A percentile compares a stretch with the other conserved stretches of the same genome.
Conservation (phyloP, 805 yeast genomes). For the Wickerhamiella sergipiensis region DNA sequence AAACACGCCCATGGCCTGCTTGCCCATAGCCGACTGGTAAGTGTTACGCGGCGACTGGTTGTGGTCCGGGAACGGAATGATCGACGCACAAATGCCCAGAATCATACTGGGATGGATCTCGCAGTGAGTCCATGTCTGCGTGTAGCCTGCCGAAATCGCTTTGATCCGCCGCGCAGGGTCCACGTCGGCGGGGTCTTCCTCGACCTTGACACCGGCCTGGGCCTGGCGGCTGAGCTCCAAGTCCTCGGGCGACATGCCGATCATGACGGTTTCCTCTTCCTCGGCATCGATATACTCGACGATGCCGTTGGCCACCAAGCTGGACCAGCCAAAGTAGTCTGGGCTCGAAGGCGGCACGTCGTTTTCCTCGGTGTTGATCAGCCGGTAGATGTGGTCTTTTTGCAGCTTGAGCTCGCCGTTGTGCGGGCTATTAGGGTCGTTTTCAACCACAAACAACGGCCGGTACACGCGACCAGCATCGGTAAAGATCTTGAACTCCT, state of each 20-base stretch:
- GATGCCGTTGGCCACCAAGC: conserved; percentile 69
- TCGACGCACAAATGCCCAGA: conserved; percentile 95
- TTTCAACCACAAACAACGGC: conserved; percentile 89
- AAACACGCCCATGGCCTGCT: conserved; percentile 99
- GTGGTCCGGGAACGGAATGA: conserved; percentile 99
- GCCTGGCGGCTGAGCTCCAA: conserved; percentile 46
- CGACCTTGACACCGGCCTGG: conserved; percentile 25
- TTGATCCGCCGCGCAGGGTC: conserved; percentile 53
- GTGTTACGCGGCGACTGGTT: conserved; percentile 99
- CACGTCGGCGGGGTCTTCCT: conserved; percentile 12
- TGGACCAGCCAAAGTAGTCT: conserved; percentile 62
- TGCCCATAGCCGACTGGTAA: conserved; percentile 99
- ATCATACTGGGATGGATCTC: conserved; percentile 99
- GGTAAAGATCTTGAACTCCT: conserved; percentile 88
- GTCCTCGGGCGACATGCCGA: conserved; percentile 98
- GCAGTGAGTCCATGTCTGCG: conserved; percentile 91
- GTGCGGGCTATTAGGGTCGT: conserved; percentile 35
- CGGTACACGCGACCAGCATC: conserved; percentile 98
- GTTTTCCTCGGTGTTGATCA: conserved; percentile 40
- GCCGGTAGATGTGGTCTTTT: conserved; percentile 67
- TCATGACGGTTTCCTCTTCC: conserved; percentile 96
- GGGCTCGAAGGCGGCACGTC: conserved; percentile 38
- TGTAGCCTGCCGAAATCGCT: conserved; percentile 44
- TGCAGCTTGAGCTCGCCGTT: conserved; percentile 70
- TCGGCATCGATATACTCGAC: conserved; percentile 97